Conservation (phyloP, 23 red algal genomes). For the Chondrus crispus region DNA sequence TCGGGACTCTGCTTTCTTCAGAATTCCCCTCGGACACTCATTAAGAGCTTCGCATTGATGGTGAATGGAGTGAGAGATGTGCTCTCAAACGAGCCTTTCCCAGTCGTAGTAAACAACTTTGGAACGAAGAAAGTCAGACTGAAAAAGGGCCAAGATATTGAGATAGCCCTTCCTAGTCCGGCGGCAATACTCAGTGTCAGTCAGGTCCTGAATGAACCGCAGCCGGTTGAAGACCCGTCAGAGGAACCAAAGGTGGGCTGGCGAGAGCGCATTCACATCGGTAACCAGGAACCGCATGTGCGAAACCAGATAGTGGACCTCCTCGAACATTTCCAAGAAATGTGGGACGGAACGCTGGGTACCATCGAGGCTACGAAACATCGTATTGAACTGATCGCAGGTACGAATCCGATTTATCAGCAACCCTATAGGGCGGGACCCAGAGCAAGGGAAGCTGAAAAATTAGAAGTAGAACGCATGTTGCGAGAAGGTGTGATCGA, state of each 20-base stretch:
- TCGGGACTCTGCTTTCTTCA: background rate
- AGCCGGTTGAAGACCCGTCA: too few relatives aligned
- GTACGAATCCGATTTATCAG: background rate
- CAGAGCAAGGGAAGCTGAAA: background rate
- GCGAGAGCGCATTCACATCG: background rate
- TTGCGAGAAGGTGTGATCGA: background rate
- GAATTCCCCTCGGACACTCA: background rate
- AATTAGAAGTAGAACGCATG: background rate
- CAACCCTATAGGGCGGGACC: background rate
- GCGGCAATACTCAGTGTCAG: background rate
- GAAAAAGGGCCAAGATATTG: background rate
- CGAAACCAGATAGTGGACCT: background rate
- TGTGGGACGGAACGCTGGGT: background rate
- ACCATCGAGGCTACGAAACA: background rate
- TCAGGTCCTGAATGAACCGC: too few relatives aligned
- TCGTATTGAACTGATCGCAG: background rate
- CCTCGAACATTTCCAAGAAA: background rate
- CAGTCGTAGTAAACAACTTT: background rate
- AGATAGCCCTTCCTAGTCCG: background rate
- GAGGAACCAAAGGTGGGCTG: background rate
- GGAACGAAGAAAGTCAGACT: background rate
- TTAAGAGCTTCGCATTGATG: background rate
- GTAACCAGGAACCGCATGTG: background rate
- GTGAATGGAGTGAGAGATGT: background rate
- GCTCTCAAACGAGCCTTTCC: background rate